Evolutionary conservation across 331 rosid species (phyloP), one percentile per base, ranked within the genome.

Genomic region (Rhamnella rubrinervis): DNA sequence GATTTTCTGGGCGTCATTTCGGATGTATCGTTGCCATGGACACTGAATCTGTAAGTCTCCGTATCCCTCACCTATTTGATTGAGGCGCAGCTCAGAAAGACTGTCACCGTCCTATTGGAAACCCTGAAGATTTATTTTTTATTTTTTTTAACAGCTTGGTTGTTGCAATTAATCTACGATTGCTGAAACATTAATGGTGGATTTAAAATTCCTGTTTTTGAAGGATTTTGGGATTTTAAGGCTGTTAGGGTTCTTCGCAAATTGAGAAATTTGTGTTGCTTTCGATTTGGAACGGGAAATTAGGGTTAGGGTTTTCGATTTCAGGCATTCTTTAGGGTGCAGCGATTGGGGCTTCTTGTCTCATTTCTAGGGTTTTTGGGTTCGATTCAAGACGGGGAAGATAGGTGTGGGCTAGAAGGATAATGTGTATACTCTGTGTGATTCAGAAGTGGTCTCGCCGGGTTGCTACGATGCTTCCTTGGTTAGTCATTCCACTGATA

Each of bases 401-500:
- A 77, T 82, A 65, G 88, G 96, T 49, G 82, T 70, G 85, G 87
- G 85, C 66, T 90, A 81, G 89, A 18, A 87, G 87, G 89, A 95
- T 89, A 91, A 95, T 95, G 99, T 95, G 99, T 89, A 95, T 95
- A 87, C 97, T 95, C 37, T 95, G 99, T 78, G 97, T 95, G 75
- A 95, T 95, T 84, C 99, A 95, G 90, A 95, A 95, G 96, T 89
- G 97, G 92, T 95, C 97, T 82, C 99, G 99, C 89, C 93, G 93
- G 97, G 96, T 91, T 58, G 99, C 99, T 46, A 89, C 96, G 28
- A 87, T 91, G 99, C 96, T 95, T 57, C 99, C 99, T 71, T 91
- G 99, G 99, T 91, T 95, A 83, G 96, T 95, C 77, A 86, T 95
- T 77, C 99, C 99, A 4, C 78, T 95, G 20, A 95, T 95, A 68